These are phyloP conservation scores for Aspergillus proliferans DNA, from an alignment of 2,329 filamentous ascomycete genomes.

Conservation along the genomic window DNA sequence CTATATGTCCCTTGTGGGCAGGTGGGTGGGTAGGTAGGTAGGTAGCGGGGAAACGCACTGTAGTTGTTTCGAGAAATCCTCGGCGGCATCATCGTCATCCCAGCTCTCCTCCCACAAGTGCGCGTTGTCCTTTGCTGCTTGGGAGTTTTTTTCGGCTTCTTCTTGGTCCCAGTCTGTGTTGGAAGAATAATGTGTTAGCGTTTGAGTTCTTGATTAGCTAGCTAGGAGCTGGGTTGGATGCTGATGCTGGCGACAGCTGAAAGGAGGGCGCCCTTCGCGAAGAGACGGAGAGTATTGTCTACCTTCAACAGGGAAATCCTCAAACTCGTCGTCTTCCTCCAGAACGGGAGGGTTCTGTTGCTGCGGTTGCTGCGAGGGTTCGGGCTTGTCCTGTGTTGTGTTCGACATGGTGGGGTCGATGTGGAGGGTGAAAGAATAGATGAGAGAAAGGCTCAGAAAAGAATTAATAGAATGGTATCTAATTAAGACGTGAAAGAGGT, in stretches of 20 bases:
- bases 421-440: neutral
- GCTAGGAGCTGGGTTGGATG: neutral
- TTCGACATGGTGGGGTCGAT: conserved; percentile 41
- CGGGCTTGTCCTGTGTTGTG: conserved; percentile 26
- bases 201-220: neutral
- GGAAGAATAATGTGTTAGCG: neutral
- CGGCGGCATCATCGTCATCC: conserved; percentile 96
- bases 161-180: conserved; percentile 80
- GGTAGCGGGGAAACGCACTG: conserved; percentile 57
- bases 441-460: neutral
- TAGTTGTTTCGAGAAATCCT: conserved; percentile 92
- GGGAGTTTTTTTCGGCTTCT: conserved; percentile 67
- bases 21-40: neutral
- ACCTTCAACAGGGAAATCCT: conserved; percentile 98
- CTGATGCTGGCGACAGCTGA: too few relatives aligned
- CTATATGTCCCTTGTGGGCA: neutral
- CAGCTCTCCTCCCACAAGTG: conserved; percentile 99
- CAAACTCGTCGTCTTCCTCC: conserved; percentile 98
- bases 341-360: conserved; percentile 62
- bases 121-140: conserved; percentile 46
- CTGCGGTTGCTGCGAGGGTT: conserved; percentile 42
- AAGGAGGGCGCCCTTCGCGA: too few relatives aligned
- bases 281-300: conserved; percentile 10
- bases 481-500: neutral
- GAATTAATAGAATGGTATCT: neutral